Percentiles rank a stretch among this genome's conserved stretches.
phyloP scores from a whole-genome alignment of 345 rosid genomes.

The Pistacia integerrima region DNA sequence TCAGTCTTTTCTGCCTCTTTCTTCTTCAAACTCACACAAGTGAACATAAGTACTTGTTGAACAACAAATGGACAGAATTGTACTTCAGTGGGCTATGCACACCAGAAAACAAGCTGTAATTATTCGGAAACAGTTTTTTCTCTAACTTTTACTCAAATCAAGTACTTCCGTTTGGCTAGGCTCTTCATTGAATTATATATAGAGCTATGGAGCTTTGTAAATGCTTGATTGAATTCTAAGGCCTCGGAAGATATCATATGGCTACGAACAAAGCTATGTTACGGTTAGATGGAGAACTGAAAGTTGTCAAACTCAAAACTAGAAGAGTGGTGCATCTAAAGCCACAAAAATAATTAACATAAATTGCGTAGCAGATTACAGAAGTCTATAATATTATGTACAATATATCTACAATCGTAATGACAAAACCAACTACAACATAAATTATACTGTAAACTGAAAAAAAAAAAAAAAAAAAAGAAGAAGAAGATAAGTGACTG shows the following conservation, averaged over 20 bases:
- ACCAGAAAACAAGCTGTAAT: neutral
- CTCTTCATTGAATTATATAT: neutral
- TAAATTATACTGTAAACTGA: constrained; percentile 2
- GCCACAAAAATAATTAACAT: constrained; percentile 13
- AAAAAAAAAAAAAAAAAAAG: neutral
- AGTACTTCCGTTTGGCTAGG: neutral
- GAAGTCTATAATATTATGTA: constrained; percentile 26
- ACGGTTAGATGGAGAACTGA: no score
- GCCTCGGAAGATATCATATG: neutral
- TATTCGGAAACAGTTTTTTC: neutral
- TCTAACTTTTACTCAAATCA: neutral
- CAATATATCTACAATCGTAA: constrained; percentile 38
- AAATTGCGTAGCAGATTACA: constrained; percentile 21
- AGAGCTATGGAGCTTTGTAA: neutral
- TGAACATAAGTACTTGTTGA: neutral
- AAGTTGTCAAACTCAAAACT: no score
- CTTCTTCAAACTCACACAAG: neutral
- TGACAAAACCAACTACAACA: constrained; percentile 15
- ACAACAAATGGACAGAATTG: neutral
- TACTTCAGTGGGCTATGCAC: neutral
- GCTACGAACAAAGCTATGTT: no score
- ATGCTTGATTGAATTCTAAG: neutral
- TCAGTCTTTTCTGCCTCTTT: neutral
- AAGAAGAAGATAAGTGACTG: constrained; percentile 9
- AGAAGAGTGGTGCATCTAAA: neutral